phyloP scores from a whole-genome alignment of 371 early-diverging fungal genomes.

The Mortierella sp. region DNA sequence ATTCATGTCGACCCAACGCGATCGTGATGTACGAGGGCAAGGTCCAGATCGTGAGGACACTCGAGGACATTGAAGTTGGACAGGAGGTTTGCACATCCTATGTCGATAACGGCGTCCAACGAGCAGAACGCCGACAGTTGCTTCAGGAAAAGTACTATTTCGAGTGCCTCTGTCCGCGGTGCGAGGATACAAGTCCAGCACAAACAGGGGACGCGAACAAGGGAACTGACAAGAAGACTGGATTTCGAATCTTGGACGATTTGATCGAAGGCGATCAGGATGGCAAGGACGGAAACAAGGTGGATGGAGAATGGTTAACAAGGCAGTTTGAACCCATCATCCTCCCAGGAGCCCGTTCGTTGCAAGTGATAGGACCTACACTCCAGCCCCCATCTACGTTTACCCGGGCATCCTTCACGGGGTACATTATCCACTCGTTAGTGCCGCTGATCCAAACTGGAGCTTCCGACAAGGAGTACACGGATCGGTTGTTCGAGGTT shows the following conservation, averaged over 20 bases:
- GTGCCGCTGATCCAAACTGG: conserved; percentile 42
- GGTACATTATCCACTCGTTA: conserved; percentile 38
- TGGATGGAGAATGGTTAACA: conserved; percentile 51
- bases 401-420: conserved; percentile 31
- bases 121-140: conserved; percentile 61
- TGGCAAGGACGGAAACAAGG: conserved; percentile 33
- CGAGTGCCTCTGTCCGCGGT: conserved; percentile 77
- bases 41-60: conserved; percentile 66
- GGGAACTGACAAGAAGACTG: conserved; percentile 3
- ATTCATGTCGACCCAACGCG: conserved; percentile 87
- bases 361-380: conserved; percentile 26
- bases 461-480: conserved; percentile 11
- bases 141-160: conserved; percentile 81
- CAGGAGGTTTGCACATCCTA: conserved; percentile 86
- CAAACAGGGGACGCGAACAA: neutral
- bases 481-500: conserved; percentile 28
- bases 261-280: conserved; percentile 39
- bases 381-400: conserved; percentile 24
- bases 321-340: conserved; percentile 44
- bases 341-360: conserved; percentile 28
- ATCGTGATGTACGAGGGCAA: conserved; percentile 69
- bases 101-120: conserved; percentile 74
- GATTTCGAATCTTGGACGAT: conserved; percentile 44
- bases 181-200: conserved; percentile 42
- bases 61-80: conserved; percentile 68